These are phyloP conservation scores for Trichosanthes truncata DNA, from an alignment of 306 rosid genomes.

Conservation along the genomic window DNA sequence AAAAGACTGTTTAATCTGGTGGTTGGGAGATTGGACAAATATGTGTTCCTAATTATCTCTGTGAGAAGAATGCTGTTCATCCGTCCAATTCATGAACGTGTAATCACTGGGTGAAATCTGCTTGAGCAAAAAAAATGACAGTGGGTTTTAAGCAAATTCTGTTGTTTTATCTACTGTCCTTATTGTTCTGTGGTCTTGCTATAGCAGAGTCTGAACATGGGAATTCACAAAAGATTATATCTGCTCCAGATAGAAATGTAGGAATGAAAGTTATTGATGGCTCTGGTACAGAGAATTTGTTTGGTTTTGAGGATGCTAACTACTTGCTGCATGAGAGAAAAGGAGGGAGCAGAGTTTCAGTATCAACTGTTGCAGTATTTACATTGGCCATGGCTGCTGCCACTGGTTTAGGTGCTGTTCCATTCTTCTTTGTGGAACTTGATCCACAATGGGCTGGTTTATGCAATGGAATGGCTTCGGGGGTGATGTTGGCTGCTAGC, in stretches of 20 bases:
- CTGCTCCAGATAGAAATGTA: conserved; percentile 66
- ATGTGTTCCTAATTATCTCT: not conserved
- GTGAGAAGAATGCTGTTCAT: conserved; percentile 18
- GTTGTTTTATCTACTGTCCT: conserved; percentile 23
- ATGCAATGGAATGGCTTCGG: conserved; percentile 99
- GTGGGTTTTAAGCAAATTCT: conserved; percentile 18
- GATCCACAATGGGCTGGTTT: conserved; percentile 97
- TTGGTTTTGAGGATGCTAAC: conserved; percentile 31
- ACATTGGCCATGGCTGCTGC: conserved; percentile 99
- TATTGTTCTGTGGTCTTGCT: conserved; percentile 34
- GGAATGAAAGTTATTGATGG: conserved; percentile 75
- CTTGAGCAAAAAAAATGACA: conserved; percentile 21
- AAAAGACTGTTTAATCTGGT: not conserved
- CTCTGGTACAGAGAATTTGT: conserved; percentile 47
- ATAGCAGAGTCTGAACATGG: conserved; percentile 42
- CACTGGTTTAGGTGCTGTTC: conserved; percentile 95
- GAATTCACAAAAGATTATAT: conserved; percentile 32
- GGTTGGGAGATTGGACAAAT: not conserved
- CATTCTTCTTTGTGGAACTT: conserved; percentile 98
- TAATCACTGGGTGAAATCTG: not conserved
- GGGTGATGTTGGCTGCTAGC: conserved; percentile 99
- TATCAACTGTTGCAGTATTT: conserved; percentile 87
- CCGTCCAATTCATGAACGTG: conserved; percentile 16
- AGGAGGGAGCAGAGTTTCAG: conserved; percentile 60
- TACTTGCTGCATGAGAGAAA: conserved; percentile 41